phyloP scores from a whole-genome alignment of 805 yeast species.

The Saccharomyces kudriavzevii region DNA sequence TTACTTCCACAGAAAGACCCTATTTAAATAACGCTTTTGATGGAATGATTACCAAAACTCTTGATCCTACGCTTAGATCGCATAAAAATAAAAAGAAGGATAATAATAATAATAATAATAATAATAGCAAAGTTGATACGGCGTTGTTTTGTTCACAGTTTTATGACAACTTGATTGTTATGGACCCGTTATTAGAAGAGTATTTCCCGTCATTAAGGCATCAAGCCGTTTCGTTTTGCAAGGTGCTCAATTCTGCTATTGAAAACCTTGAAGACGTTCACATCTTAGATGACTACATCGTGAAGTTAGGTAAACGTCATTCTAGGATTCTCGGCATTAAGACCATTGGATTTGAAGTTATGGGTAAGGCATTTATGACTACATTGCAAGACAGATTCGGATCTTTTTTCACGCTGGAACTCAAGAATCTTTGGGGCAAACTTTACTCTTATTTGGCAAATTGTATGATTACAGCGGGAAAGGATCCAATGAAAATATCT shows the following conservation, averaged over 20 bases:
- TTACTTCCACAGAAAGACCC: background rate
- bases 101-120: background rate
- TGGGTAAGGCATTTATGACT: slow-evolving; percentile 65
- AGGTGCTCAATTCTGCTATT: slow-evolving; percentile 63
- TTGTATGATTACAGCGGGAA: slow-evolving; percentile 46
- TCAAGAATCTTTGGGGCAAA: slow-evolving; percentile 66
- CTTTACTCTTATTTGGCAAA: slow-evolving; percentile 62
- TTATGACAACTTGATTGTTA: slow-evolving; percentile 56
- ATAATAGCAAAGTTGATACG: slow-evolving; percentile 22
- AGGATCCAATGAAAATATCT: slow-evolving; percentile 27
- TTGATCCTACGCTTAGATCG: background rate
- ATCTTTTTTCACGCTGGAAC: slow-evolving; percentile 43
- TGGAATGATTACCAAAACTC: background rate
- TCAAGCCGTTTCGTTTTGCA: slow-evolving; percentile 76
- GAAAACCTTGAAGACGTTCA: slow-evolving; percentile 52
- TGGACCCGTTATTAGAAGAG: slow-evolving; percentile 53
- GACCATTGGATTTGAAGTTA: slow-evolving; percentile 54
- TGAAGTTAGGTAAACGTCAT: slow-evolving; percentile 64
- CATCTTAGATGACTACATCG: slow-evolving; percentile 50
- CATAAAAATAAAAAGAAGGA: background rate
- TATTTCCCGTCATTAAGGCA: slow-evolving; percentile 68
- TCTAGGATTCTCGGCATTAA: slow-evolving; percentile 68
- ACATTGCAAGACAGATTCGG: slow-evolving; percentile 61
- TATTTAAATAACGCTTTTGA: background rate
- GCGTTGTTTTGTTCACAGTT: slow-evolving; percentile 70